phyloP scores from a whole-genome alignment of 306 rosid species.

The Corylus americana region DNA sequence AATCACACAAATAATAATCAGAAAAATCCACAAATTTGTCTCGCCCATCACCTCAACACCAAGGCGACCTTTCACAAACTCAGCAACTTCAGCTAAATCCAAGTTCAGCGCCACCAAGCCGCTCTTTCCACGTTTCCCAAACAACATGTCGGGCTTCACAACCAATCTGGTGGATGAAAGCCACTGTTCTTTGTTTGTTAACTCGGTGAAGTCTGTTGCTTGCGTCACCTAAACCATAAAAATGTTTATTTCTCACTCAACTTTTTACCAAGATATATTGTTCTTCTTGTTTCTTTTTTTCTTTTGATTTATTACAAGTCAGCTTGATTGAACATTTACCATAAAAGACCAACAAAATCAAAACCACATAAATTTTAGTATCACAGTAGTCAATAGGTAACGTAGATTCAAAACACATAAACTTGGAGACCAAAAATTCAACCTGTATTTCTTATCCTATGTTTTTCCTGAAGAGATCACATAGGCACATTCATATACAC shows the following conservation, averaged over 20 bases:
- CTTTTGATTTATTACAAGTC: background rate
- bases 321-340: background rate
- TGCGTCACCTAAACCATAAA: slow-evolving; percentile 48
- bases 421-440: background rate
- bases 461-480: background rate
- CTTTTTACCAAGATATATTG: background rate
- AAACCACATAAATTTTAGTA: background rate
- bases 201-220: slow-evolving; percentile 61
- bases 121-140: slow-evolving; percentile 91
- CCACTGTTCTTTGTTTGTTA: slow-evolving; percentile 68
- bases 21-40: background rate
- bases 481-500: background rate
- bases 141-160: slow-evolving; percentile 84
- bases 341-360: background rate
- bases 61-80: slow-evolving; percentile 70
- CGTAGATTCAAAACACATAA: background rate
- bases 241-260: background rate
- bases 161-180: slow-evolving; percentile 67
- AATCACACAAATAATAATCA: slow-evolving; percentile 18
- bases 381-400: background rate
- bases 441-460: background rate
- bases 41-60: slow-evolving; percentile 61
- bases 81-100: slow-evolving; percentile 74
- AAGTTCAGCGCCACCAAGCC: slow-evolving; percentile 74
- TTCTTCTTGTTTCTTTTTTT: background rate